These are phyloP conservation scores for Mortierella sp. DNA, from an alignment of 371 early-diverging fungal species.

Conservation along the genomic window DNA sequence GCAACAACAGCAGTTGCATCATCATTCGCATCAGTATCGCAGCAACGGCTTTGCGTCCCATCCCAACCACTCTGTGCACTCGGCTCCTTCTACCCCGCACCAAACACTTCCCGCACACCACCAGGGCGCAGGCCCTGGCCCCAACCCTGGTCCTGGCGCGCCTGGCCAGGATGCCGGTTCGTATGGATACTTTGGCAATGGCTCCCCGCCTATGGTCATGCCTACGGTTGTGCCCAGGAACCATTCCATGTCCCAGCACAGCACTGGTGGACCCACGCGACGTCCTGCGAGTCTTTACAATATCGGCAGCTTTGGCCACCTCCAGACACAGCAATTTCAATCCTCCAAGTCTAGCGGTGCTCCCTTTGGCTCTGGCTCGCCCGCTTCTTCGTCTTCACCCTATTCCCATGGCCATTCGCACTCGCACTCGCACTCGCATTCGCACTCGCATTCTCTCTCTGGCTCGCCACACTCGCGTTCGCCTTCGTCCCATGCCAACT, in stretches of 20 bases:
- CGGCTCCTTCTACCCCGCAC: constrained; percentile 17
- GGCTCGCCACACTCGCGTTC: constrained; percentile 18
- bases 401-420: constrained; percentile 15
- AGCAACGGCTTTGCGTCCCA: constrained; percentile 29
- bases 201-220: constrained; percentile 40
- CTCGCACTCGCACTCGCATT: constrained; percentile 27
- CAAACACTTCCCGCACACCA: constrained; percentile 22
- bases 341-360: too few species aligned
- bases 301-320: constrained; percentile 33
- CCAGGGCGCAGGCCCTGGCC: constrained; percentile 13
- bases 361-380: too few species aligned
- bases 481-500: constrained; percentile 17
- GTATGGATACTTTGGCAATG: constrained; percentile 44
- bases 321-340: constrained; percentile 44
- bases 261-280: constrained; percentile 24
- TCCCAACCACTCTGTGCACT: constrained; percentile 3
- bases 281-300: constrained; percentile 45
- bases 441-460: constrained; percentile 19
- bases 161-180: constrained; percentile 11
- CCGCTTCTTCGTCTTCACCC: constrained; percentile 17
- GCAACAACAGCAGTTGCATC: constrained; percentile 29
- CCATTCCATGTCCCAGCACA: constrained; percentile 25
- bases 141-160: constrained; percentile 4
- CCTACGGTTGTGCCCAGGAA: constrained; percentile 39
- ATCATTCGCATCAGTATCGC: constrained; percentile 27